Conservation (phyloP, 768 basidiomycete genomes). For the Ephemerocybe angulata region DNA sequence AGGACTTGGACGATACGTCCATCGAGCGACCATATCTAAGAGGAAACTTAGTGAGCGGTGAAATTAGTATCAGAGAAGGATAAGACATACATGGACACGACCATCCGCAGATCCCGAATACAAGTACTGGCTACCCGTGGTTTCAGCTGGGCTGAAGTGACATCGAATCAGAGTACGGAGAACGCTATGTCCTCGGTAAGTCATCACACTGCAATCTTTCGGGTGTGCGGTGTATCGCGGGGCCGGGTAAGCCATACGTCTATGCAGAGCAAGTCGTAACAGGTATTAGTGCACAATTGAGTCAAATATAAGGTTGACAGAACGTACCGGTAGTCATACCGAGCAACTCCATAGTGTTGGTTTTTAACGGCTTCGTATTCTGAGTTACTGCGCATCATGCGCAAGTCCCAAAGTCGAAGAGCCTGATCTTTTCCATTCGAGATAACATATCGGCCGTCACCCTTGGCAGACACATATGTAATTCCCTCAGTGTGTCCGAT, state of each 20-base stretch:
- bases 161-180: constrained; percentile 91
- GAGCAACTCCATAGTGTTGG: constrained; percentile 49
- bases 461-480: constrained; percentile 92
- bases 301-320: neutral
- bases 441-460: constrained; percentile 92
- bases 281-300: neutral
- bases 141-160: constrained; percentile 91
- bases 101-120: constrained; percentile 93
- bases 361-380: constrained; percentile 58
- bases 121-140: constrained; percentile 89
- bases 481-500: constrained; percentile 96
- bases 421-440: constrained; percentile 97
- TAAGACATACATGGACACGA: constrained; percentile 63
- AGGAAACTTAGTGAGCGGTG: constrained; percentile 8
- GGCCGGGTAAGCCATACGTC: constrained; percentile 64
- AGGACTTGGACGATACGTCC: constrained; percentile 80
- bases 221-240: constrained; percentile 69
- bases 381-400: constrained; percentile 79
- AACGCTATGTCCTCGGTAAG: constrained; percentile 88
- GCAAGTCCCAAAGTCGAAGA: constrained; percentile 87
- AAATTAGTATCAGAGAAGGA: neutral
- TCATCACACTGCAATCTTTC: constrained; percentile 91
- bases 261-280: constrained; percentile 20
- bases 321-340: constrained; percentile 82
- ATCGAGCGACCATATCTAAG: constrained; percentile 94